These are phyloP conservation scores for Xylaria curta DNA, from an alignment of 495 filamentous ascomycete genomes.

Conservation along the genomic window DNA sequence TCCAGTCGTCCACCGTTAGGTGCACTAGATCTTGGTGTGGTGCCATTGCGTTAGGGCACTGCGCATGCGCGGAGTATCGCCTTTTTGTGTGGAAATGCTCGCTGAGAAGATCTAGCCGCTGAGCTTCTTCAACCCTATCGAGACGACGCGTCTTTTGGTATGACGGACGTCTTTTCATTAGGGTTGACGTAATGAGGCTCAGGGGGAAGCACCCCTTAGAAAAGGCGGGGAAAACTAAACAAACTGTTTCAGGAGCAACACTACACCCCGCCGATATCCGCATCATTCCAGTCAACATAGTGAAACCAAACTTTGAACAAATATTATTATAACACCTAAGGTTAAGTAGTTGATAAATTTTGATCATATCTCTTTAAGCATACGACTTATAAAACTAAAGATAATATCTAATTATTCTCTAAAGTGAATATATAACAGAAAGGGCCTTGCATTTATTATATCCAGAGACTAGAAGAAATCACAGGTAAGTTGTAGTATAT, in stretches of 20 bases:
- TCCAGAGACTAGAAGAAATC: too few species aligned
- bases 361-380: too few species aligned
- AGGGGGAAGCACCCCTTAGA: background rate
- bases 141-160: background rate
- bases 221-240: conserved; percentile 21
- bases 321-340: too few species aligned
- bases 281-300: background rate
- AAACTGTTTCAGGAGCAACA: background rate
- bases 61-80: background rate
- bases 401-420: too few species aligned
- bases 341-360: too few species aligned
- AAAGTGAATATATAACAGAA: too few species aligned
- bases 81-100: background rate
- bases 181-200: background rate
- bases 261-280: background rate
- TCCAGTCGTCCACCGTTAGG: conserved; percentile 64
- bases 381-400: too few species aligned
- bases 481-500: too few species aligned
- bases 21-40: conserved; percentile 64
- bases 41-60: conserved; percentile 47
- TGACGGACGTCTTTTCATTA: background rate
- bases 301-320: too few species aligned
- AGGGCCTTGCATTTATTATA: too few species aligned
- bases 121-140: background rate
- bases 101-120: background rate